Evolutionary conservation across 495 filamentous ascomycete species (phyloP).

Genomic region (Tuber indicum): DNA sequence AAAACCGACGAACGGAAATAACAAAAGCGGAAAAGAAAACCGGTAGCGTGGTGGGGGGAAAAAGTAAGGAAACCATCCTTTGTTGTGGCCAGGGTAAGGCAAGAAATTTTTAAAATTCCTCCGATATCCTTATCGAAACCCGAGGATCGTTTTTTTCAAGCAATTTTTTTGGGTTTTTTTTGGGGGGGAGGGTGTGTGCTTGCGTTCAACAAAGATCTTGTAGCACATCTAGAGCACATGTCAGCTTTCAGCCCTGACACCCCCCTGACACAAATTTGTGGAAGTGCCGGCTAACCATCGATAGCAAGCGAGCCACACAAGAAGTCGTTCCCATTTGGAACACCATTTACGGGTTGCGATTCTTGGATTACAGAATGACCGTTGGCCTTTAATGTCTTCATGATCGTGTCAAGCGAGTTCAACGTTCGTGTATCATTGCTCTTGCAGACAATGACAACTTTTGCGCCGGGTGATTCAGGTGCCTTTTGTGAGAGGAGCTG

Average conservation of each 20-base stretch:
- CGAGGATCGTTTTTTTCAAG: not conserved
- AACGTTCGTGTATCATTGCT: conserved; percentile 30
- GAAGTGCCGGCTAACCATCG: conserved; percentile 23
- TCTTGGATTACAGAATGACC: conserved; percentile 33
- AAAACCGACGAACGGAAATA: not conserved
- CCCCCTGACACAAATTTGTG: not conserved
- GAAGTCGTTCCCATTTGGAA: conserved; percentile 18
- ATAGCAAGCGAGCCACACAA: conserved; percentile 28
- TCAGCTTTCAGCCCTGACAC: conserved; percentile 14
- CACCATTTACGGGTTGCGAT: conserved; percentile 19
- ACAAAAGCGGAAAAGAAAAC: not conserved
- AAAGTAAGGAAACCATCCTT: not conserved
- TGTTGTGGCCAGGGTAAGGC: not conserved
- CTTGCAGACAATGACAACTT: conserved; percentile 35
- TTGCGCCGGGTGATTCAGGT: conserved; percentile 15
- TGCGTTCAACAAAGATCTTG: conserved; percentile 25
- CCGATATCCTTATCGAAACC: not conserved
- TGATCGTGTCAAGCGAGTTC: conserved; percentile 31
- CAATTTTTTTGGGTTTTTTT: not conserved
- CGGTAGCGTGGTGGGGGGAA: not conserved
- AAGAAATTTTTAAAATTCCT: not conserved
- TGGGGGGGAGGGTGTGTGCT: not conserved
- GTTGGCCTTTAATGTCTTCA: conserved; percentile 30
- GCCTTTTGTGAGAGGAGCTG: conserved; percentile 10
- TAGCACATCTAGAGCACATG: conserved; percentile 24